A percentile compares a stretch with the other conserved stretches of the same genome.
Conservation (phyloP, 768 basidiomycete species). For the Lepiota venenata region DNA sequence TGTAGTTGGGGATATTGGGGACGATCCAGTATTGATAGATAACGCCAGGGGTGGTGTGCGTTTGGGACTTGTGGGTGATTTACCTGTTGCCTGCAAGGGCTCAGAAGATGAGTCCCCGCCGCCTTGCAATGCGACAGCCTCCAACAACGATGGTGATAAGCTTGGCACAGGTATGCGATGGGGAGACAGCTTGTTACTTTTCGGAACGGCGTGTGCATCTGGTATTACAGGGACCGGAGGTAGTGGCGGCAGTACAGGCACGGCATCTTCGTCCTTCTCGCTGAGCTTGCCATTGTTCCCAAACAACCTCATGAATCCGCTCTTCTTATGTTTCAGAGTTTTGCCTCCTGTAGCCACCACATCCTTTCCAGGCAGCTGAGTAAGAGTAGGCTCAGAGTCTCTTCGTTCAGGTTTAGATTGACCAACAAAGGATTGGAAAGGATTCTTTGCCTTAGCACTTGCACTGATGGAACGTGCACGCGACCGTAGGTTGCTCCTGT, state of each 20-base stretch:
- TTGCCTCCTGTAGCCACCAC: conserved; percentile 31
- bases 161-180: conserved; percentile 41
- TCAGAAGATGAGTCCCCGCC: conserved; percentile 5
- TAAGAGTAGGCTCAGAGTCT: conserved; percentile 34
- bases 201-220: conserved; percentile 18
- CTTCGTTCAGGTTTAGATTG: conserved; percentile 38
- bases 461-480: conserved; percentile 64
- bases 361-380: conserved; percentile 10
- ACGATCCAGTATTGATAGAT: conserved; percentile 35
- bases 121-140: conserved; percentile 18
- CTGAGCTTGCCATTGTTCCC: conserved; percentile 44
- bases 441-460: conserved; percentile 49
- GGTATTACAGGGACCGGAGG: conserved; percentile 11
- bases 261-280: conserved; percentile 48
- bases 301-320: conserved; percentile 78
- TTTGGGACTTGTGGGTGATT: conserved; percentile 25
- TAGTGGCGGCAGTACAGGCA: conserved; percentile 49
- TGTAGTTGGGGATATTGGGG: neutral
- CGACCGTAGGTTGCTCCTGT: conserved; percentile 14
- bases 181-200: conserved; percentile 25
- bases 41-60: conserved; percentile 34
- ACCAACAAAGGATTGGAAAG: conserved; percentile 40
- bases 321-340: conserved; percentile 71
- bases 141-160: conserved; percentile 31
- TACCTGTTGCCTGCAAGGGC: conserved; percentile 5